phyloP scores from a whole-genome alignment of 345 rosid genomes.

The Salix koriyanagi region DNA sequence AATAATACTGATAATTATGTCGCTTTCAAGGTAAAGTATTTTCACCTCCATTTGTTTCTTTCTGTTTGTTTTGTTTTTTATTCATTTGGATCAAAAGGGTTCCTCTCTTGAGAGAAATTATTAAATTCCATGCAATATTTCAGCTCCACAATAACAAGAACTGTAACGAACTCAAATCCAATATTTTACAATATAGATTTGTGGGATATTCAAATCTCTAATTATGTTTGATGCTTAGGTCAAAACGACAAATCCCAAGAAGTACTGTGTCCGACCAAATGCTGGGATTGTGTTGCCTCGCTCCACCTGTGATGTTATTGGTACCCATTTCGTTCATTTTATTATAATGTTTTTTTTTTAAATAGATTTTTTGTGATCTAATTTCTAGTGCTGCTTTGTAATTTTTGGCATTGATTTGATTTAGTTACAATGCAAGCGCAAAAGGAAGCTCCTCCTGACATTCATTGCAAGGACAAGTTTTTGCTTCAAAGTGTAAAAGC shows the following conservation, averaged over 20 bases:
- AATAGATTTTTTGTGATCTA: background rate
- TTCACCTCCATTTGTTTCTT: background rate
- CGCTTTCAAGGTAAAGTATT: conserved; percentile 62
- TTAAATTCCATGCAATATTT: background rate
- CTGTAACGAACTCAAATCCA: background rate
- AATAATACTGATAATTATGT: conserved; percentile 62
- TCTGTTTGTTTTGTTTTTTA: background rate
- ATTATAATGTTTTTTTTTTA: background rate
- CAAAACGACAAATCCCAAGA: conserved; percentile 79
- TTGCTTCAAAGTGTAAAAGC: conserved; percentile 70
- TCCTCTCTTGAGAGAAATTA: background rate
- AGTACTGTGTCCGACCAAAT: conserved; percentile 80
- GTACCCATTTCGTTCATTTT: conserved; percentile 21
- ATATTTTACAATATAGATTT: conserved; percentile 4
- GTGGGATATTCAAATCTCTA: background rate
- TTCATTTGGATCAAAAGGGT: background rate
- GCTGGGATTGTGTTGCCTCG: conserved; percentile 69
- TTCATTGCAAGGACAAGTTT: conserved; percentile 83
- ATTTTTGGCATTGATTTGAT: conserved; percentile 8
- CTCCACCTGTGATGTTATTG: conserved; percentile 59
- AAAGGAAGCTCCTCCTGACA: conserved; percentile 66
- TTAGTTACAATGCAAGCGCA: conserved; percentile 86
- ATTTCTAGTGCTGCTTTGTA: background rate
- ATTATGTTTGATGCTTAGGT: conserved; percentile 43
- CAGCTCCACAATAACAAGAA: background rate